phyloP scores from a whole-genome alignment of 2,329 filamentous ascomycete species.

The Pseudocercospora fuligena region DNA sequence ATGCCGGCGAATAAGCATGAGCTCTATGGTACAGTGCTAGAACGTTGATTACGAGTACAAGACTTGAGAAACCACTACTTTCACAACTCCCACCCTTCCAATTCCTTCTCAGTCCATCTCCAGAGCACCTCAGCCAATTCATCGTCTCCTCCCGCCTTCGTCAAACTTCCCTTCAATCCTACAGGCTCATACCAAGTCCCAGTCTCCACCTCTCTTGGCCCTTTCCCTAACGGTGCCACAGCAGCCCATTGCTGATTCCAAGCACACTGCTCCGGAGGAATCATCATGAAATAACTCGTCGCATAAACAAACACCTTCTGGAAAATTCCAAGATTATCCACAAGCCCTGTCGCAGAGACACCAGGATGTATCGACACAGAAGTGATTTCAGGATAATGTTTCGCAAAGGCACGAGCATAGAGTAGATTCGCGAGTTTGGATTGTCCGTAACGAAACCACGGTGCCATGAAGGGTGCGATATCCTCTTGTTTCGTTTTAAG shows the following conservation, averaged over 20 bases:
- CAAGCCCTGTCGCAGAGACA: conserved; percentile 54
- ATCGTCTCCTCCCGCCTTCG: conserved; percentile 33
- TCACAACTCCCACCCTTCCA: conserved; percentile 22
- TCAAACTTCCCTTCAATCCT: conserved; percentile 34
- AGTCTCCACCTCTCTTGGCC: conserved; percentile 19
- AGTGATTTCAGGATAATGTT: conserved; percentile 52
- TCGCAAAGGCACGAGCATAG: conserved; percentile 49
- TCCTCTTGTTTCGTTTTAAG: conserved; percentile 34
- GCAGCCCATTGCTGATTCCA: conserved; percentile 52
- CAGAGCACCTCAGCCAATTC: conserved; percentile 39
- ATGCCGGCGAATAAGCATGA: background rate
- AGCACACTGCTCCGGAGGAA: conserved; percentile 40
- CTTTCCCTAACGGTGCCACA: conserved; percentile 43
- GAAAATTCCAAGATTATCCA: conserved; percentile 18
- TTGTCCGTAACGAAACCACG: conserved; percentile 50
- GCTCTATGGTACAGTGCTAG: no score
- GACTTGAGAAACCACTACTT: background rate
- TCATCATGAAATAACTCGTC: conserved; percentile 22
- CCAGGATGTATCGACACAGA: conserved; percentile 55
- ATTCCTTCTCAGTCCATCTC: conserved; percentile 42
- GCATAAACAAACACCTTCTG: conserved; percentile 22
- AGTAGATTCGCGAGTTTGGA: conserved; percentile 59
- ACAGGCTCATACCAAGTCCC: conserved; percentile 50
- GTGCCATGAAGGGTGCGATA: conserved; percentile 17
- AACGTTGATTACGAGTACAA: no score